phyloP scores from a whole-genome alignment of 192 early-diverging fungal species.

The Umbelopsis isabellina region DNA sequence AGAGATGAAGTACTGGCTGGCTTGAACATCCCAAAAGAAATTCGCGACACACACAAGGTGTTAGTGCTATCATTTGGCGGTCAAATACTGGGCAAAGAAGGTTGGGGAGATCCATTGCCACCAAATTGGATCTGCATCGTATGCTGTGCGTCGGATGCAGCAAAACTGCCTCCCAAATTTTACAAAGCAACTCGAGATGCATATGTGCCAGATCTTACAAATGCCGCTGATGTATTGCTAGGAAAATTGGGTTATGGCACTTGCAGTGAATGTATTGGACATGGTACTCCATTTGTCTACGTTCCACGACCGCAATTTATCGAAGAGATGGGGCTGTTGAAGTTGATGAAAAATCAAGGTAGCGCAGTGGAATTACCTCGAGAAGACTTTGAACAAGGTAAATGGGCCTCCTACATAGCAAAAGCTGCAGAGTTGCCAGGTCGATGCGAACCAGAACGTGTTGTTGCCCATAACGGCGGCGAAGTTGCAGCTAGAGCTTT shows the following conservation, averaged over 20 bases:
- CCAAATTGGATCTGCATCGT: slow-evolving; percentile 62
- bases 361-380: slow-evolving; percentile 54
- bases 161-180: slow-evolving; percentile 49
- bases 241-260: slow-evolving; percentile 70
- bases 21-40: slow-evolving; percentile 48
- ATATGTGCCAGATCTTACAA: slow-evolving; percentile 64
- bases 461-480: slow-evolving; percentile 48
- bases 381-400: slow-evolving; percentile 58
- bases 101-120: slow-evolving; percentile 54
- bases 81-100: slow-evolving; percentile 50
- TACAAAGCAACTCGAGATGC: slow-evolving; percentile 56
- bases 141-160: slow-evolving; percentile 52
- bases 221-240: slow-evolving; percentile 61
- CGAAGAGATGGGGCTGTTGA: slow-evolving; percentile 58
- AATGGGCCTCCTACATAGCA: slow-evolving; percentile 53
- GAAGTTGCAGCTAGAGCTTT: slow-evolving; percentile 38
- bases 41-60: slow-evolving; percentile 51
- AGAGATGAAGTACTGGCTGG: slow-evolving; percentile 48
- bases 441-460: slow-evolving; percentile 28
- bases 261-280: slow-evolving; percentile 65
- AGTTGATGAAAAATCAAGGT: slow-evolving; percentile 61
- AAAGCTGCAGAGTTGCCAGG: slow-evolving; percentile 39
- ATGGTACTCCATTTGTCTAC: slow-evolving; percentile 58
- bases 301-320: slow-evolving; percentile 64
- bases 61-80: slow-evolving; percentile 58